Percentiles rank a stretch among this genome's conserved stretches.
phyloP scores from a whole-genome alignment of 129 eudicot species.

The Arctium minus region DNA sequence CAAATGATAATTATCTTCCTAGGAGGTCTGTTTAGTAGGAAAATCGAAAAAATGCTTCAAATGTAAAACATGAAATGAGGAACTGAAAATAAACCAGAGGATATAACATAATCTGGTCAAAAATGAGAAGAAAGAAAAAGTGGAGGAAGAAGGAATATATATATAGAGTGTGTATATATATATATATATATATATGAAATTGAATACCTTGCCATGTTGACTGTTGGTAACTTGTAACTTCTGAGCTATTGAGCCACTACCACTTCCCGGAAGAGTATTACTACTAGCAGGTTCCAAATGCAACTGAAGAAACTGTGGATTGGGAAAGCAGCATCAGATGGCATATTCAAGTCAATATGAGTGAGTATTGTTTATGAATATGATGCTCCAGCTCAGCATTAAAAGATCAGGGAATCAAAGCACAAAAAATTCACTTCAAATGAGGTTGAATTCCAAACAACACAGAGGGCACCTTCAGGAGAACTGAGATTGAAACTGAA shows the following conservation, averaged over 20 bases:
- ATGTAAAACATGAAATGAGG: neutral
- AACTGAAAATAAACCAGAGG: neutral
- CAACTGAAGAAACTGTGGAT: constrained; percentile 87
- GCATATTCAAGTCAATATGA: neutral
- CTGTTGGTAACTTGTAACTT: constrained; percentile 73
- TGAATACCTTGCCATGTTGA: constrained; percentile 95
- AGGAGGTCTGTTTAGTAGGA: neutral
- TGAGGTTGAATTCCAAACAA: neutral
- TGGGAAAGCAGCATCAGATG: neutral
- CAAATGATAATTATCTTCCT: neutral
- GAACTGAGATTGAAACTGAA: neutral
- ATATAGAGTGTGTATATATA: neutral
- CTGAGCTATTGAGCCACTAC: constrained; percentile 71
- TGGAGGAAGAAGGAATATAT: neutral
- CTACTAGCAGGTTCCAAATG: constrained; percentile 94
- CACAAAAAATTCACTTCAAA: neutral
- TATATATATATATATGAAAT: neutral
- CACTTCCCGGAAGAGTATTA: constrained; percentile 66
- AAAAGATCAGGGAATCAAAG: neutral
- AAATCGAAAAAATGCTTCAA: neutral
- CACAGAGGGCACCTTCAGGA: neutral
- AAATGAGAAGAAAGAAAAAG: neutral
- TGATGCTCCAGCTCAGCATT: neutral
- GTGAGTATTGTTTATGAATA: neutral
- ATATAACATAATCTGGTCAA: neutral